phyloP scores from a whole-genome alignment of 2,329 filamentous ascomycete genomes.

The Akanthomyces lecanii region DNA sequence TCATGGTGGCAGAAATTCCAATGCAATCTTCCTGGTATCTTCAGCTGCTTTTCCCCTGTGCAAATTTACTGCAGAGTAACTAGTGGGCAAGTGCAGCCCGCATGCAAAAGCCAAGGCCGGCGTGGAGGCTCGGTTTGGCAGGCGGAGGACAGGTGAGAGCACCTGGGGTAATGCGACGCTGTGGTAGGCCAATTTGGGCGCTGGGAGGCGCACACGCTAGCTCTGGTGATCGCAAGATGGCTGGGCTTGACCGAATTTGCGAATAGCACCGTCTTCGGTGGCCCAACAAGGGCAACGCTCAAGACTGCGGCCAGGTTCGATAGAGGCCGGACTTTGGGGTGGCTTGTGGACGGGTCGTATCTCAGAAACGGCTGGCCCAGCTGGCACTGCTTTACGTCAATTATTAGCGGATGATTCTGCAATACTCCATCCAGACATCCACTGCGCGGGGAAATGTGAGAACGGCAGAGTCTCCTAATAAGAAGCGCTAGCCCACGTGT shows the following conservation, averaged over 20 bases:
- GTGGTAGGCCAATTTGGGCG: slow-evolving; percentile 19
- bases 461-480: not conserved
- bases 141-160: not conserved
- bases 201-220: slow-evolving; percentile 14
- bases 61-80: not conserved
- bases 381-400: not conserved
- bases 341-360: not conserved
- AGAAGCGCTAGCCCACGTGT: not conserved
- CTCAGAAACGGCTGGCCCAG: not conserved
- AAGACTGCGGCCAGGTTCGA: not conserved
- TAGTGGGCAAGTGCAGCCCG: no score
- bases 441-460: not conserved
- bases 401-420: not conserved
- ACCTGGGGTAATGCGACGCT: slow-evolving; percentile 18
- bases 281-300: not conserved
- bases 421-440: not conserved
- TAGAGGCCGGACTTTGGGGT: not conserved
- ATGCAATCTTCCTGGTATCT: not conserved
- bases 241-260: slow-evolving; percentile 5
- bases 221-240: slow-evolving; percentile 3
- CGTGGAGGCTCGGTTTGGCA: not conserved
- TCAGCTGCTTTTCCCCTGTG: not conserved
- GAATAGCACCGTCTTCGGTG: not conserved
- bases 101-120: not conserved
- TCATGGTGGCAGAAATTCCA: not conserved